phyloP scores from a whole-genome alignment of 139 green algal species.

The Chlorella ohadii region DNA sequence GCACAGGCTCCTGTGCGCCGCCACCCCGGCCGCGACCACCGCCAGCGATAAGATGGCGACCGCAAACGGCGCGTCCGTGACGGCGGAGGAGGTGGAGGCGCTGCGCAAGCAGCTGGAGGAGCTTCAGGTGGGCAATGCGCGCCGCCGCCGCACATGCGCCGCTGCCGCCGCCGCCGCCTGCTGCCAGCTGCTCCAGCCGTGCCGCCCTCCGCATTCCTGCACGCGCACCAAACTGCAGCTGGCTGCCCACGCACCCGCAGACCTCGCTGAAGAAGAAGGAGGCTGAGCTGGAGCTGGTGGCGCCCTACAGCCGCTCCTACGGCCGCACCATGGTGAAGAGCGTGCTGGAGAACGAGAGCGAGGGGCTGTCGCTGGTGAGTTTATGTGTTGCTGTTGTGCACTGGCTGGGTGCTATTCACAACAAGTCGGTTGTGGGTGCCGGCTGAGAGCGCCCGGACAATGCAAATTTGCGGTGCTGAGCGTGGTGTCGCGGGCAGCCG shows the following conservation, averaged over 20 bases:
- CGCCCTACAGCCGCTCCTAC: slow-evolving; percentile 64
- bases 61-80: slow-evolving; percentile 21
- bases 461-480: too few relatives aligned
- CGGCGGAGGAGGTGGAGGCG: slow-evolving; percentile 49
- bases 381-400: too few relatives aligned
- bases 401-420: too few relatives aligned
- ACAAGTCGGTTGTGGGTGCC: too few relatives aligned
- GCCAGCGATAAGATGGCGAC: slow-evolving; percentile 33
- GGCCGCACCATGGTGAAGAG: slow-evolving; percentile 64
- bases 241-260: neutral
- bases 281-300: slow-evolving; percentile 43
- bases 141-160: neutral
- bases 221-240: neutral
- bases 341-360: slow-evolving; percentile 68
- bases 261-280: slow-evolving; percentile 51
- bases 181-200: too few relatives aligned
- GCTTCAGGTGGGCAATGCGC: slow-evolving; percentile 52
- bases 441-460: too few relatives aligned
- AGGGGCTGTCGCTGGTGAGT: slow-evolving; percentile 73
- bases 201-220: neutral
- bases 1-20: neutral
- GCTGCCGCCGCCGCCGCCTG: neutral
- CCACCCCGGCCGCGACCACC: neutral
- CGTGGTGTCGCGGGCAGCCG: too few relatives aligned
- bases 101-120: slow-evolving; percentile 57